Conservation (phyloP, 2,329 filamentous ascomycete genomes). For the Tolypocladium nubicola region DNA sequence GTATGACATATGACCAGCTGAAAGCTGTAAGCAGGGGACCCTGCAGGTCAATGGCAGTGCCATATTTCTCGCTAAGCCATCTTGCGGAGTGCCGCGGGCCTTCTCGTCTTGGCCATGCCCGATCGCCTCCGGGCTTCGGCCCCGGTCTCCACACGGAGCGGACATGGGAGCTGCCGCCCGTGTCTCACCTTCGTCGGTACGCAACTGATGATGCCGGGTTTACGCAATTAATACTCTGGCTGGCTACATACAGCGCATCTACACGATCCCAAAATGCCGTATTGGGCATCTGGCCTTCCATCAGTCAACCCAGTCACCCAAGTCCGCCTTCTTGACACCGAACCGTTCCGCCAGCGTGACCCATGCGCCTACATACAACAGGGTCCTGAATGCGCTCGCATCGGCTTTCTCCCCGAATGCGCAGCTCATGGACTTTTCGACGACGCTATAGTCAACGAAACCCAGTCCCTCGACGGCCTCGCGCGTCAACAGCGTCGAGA, state of each 20-base stretch:
- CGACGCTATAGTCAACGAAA: conserved; percentile 26
- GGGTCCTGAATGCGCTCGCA: conserved; percentile 20
- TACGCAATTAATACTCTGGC: too few relatives aligned
- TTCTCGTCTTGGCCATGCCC: too few relatives aligned
- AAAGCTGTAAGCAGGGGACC: too few relatives aligned
- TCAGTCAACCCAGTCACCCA: neutral
- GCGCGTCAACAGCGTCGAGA: conserved; percentile 19
- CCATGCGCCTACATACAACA: conserved; percentile 28
- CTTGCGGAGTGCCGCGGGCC: too few relatives aligned
- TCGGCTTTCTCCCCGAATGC: conserved; percentile 27
- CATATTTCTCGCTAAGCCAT: too few relatives aligned
- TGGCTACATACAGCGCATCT: neutral
- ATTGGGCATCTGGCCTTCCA: neutral
- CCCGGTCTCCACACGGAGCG: too few relatives aligned
- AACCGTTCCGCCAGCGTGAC: conserved; percentile 31
- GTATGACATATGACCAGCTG: too few relatives aligned
- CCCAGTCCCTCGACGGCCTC: conserved; percentile 26
- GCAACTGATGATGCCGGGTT: too few relatives aligned
- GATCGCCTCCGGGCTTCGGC: too few relatives aligned
- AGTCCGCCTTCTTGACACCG: conserved; percentile 22
- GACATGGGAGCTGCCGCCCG: too few relatives aligned
- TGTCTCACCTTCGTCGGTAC: too few relatives aligned
- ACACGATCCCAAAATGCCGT: neutral
- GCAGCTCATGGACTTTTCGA: conserved; percentile 19
- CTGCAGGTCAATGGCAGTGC: too few relatives aligned